Evolutionary conservation across 768 basidiomycete species (phyloP).

Genomic region (Harrya chromipes): DNA sequence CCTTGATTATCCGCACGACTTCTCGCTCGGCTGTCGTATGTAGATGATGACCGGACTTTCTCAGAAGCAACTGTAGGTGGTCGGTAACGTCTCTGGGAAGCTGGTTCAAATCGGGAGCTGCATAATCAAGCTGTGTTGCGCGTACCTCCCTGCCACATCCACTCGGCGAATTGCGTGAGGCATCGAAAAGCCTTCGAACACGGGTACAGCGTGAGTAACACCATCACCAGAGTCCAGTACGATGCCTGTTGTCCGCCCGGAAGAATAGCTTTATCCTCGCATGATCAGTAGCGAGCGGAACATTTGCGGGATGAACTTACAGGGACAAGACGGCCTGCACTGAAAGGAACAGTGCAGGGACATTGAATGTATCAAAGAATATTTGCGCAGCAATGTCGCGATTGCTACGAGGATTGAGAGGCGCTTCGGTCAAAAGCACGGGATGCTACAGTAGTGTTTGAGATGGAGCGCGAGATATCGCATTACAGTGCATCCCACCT

Average conservation of each 20-base stretch:
- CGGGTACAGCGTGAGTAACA: constrained; percentile 97
- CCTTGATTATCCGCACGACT: constrained; percentile 95
- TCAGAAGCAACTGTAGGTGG: constrained; percentile 87
- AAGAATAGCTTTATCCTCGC: constrained; percentile 74
- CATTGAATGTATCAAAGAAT: constrained; percentile 99
- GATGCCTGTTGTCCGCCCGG: constrained; percentile 97
- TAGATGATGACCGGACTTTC: constrained; percentile 92
- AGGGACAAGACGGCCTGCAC: constrained; percentile 96
- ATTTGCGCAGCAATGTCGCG: constrained; percentile 97
- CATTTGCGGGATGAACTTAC: constrained; percentile 48
- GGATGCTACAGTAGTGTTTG: constrained; percentile 67
- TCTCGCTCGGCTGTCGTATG: constrained; percentile 97
- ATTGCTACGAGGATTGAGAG: constrained; percentile 94
- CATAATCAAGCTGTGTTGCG: not conserved
- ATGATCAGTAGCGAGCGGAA: constrained; percentile 7
- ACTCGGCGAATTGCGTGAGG: constrained; percentile 96
- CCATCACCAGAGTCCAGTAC: constrained; percentile 99
- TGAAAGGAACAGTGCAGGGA: constrained; percentile 93
- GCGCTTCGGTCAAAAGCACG: constrained; percentile 95
- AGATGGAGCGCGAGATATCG: not conserved
- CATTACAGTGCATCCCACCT: constrained; percentile 51
- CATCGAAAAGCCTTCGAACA: constrained; percentile 99
- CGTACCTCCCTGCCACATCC: constrained; percentile 91
- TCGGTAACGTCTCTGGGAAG: constrained; percentile 87
- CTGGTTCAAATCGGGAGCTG: not conserved